Evolutionary conservation across 805 yeast species (phyloP), one percentile per base, ranked within the genome.

Genomic region (Lachancea meyersii): DNA sequence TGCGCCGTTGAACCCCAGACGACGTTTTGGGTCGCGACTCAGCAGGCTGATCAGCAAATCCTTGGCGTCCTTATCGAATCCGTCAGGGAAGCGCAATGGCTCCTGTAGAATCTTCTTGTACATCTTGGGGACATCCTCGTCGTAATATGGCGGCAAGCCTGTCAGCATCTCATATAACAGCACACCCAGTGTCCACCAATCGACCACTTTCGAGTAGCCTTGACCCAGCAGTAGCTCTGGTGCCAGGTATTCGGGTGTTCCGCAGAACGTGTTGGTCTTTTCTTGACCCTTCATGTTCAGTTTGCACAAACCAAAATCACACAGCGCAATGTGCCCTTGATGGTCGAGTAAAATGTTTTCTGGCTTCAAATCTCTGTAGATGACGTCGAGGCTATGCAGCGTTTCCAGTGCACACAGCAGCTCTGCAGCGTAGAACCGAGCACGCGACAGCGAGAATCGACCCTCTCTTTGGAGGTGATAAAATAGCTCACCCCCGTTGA

Each of bases 131-230:
- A 85, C 84, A 64, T 89, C 93, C 59, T 89, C 96, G 60, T 93
- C 97, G 61, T 87, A 93, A 62, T 87, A 93, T 31, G 98, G 98
- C 4, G 98, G 98, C 52, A 93, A 73, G 1, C 97, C 96, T 1
- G 97, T 88, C 47, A 93, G 71, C 98, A 93, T 93, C 60, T 91
- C 98, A 61, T 87, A 93, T 35, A 93, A 70, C 41, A 93, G 71
- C 14, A 91, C 89, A 32, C 98, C 98, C 53, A 93, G 71, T 1
- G 98, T 93, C 98, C 98, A 93, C 91, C 96, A 93, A 65, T 93
- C 98, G 18, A 93, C 97, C 8, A 84, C 83, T 62, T 95, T 80
- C 2, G 97, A 88, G 64, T 93, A 93, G 1, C 97, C 97, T 60
- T 86, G 88, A 38, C 94, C 93, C 54, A 88, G 70, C 38, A 93